phyloP scores from a whole-genome alignment of 345 rosid genomes.

The Schrenkiella parvula region DNA sequence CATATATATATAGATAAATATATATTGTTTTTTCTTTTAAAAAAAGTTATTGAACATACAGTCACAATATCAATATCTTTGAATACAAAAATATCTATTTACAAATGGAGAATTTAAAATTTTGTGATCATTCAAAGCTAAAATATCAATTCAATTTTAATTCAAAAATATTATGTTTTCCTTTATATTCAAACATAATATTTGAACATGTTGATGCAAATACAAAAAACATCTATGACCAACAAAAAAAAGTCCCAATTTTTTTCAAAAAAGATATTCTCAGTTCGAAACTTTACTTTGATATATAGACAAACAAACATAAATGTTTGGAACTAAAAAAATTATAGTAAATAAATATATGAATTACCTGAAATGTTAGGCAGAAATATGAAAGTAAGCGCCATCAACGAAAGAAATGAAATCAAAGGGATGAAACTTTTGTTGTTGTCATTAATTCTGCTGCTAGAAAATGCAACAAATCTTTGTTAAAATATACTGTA shows the following conservation, averaged over 20 bases:
- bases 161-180: neutral
- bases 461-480: neutral
- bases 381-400: neutral
- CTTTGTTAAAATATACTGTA: no score
- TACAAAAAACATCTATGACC: no score
- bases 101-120: neutral
- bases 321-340: no score
- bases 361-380: neutral
- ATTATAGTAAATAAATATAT: no score
- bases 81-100: no score
- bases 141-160: neutral
- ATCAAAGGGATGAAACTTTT: no score
- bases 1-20: no score
- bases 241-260: no score
- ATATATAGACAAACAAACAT: neutral
- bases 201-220: no score
- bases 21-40: no score
- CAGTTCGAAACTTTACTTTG: no score
- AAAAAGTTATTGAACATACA: neutral
- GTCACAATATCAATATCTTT: neutral
- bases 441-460: neutral
- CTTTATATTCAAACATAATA: neutral
- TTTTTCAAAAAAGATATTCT: no score
- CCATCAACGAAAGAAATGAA: neutral
- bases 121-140: neutral